Evolutionary conservation across 371 early-diverging fungal species (phyloP).

Genomic region (Enteropsectra breve): DNA sequence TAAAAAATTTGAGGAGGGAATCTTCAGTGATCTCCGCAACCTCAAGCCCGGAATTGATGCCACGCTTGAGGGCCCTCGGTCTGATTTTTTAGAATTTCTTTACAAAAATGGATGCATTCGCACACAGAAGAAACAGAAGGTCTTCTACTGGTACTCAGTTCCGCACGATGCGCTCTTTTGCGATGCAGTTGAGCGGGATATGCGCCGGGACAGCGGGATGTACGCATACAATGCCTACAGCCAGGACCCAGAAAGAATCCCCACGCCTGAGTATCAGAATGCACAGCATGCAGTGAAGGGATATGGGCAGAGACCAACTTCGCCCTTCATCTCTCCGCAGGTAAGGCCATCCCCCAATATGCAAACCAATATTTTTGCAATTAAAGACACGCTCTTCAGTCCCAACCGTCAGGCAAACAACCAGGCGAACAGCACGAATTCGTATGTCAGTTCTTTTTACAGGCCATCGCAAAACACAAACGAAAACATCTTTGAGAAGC

Average conservation of each 20-base stretch:
- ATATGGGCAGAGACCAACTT: too few species aligned
- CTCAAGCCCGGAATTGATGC: conserved; percentile 93
- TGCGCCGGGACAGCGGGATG: conserved; percentile 71
- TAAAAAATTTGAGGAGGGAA: conserved; percentile 98
- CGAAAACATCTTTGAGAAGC: too few species aligned
- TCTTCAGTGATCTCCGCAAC: conserved; percentile 86
- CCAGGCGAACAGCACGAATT: too few species aligned
- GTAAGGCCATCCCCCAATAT: too few species aligned
- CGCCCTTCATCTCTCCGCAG: too few species aligned
- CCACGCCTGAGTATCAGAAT: not conserved
- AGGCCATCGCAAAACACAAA: too few species aligned
- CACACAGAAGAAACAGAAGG: conserved; percentile 95
- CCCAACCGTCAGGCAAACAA: too few species aligned
- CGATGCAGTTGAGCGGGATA: conserved; percentile 92
- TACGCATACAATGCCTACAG: conserved; percentile 58
- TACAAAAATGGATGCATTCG: conserved; percentile 93
- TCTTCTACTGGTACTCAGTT: conserved; percentile 94
- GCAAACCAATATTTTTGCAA: too few species aligned
- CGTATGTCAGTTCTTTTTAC: too few species aligned
- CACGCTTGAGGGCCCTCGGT: conserved; percentile 82
- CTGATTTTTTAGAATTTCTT: conserved; percentile 84
- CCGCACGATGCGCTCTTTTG: conserved; percentile 85
- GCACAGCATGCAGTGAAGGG: too few species aligned
- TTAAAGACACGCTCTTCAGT: too few species aligned
- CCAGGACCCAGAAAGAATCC: conserved; percentile 18